Evolutionary conservation across 2,329 filamentous ascomycete genomes (phyloP).

Genomic region (Epichloe uncinata): DNA sequence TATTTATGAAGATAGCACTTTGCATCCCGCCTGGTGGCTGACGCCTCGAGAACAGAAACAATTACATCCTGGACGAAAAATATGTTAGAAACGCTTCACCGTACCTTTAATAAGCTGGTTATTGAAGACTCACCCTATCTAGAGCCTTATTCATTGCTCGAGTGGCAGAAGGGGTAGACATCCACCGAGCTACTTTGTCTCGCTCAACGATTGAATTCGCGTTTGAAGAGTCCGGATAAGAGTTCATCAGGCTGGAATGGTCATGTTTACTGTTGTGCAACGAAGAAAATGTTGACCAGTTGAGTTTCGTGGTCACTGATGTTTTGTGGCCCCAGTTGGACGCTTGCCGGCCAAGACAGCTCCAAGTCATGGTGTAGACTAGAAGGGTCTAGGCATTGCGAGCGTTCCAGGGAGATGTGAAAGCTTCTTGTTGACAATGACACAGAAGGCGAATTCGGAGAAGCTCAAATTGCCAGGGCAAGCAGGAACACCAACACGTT

Average conservation of each 20-base stretch:
- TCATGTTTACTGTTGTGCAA: not conserved
- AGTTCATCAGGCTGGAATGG: not conserved
- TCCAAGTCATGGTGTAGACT: conserved; percentile 25
- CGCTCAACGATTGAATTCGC: not conserved
- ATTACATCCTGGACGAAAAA: conserved; percentile 58
- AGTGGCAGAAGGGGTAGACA: conserved; percentile 17
- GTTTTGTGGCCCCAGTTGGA: conserved; percentile 14
- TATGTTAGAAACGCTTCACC: not conserved
- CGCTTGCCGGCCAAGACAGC: conserved; percentile 26
- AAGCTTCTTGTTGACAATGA: not conserved
- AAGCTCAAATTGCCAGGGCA: too few species aligned
- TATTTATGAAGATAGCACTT: conserved; percentile 87
- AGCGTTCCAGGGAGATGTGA: not conserved
- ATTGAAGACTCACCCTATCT: conserved; percentile 16
- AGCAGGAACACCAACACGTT: too few species aligned
- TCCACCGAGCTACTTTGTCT: conserved; percentile 9
- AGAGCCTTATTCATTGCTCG: conserved; percentile 19
- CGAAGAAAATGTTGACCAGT: not conserved
- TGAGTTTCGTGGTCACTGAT: not conserved
- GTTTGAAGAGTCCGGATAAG: not conserved
- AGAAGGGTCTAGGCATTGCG: conserved; percentile 7
- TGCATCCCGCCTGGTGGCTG: conserved; percentile 84
- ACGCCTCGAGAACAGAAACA: conserved; percentile 73
- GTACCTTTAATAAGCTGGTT: not conserved
- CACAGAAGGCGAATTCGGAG: not conserved